A percentile compares a stretch with the other conserved stretches of the same genome.
phyloP scores from a whole-genome alignment of 1,284 basidiomycete species.

The Paramarasmius palmivorus region DNA sequence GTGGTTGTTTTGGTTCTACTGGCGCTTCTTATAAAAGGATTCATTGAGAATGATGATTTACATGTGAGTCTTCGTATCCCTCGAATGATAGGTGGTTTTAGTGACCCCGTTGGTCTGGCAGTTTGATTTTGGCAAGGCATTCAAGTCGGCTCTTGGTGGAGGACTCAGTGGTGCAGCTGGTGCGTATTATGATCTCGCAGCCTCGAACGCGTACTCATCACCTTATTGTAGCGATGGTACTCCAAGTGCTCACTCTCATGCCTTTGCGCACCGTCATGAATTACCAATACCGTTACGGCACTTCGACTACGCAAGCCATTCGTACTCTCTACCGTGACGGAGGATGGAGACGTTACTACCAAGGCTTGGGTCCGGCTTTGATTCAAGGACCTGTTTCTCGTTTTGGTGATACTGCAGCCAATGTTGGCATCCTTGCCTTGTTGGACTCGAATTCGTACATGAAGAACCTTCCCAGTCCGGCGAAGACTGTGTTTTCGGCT shows the following conservation, averaged over 20 bases:
- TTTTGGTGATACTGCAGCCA: constrained; percentile 89
- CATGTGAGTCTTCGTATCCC: constrained; percentile 46
- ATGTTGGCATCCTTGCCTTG: constrained; percentile 78
- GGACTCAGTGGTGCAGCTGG: constrained; percentile 85
- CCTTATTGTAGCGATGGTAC: constrained; percentile 69
- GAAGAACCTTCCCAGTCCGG: constrained; percentile 56
- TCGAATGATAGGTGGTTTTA: not conserved
- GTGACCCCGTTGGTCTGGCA: constrained; percentile 26
- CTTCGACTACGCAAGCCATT: constrained; percentile 64
- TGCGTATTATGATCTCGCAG: constrained; percentile 24
- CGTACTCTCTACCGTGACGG: constrained; percentile 74
- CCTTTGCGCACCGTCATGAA: constrained; percentile 90
- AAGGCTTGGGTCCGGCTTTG: constrained; percentile 80
- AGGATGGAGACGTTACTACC: constrained; percentile 81
- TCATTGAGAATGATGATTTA: constrained; percentile 66
- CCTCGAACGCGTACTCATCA: not conserved
- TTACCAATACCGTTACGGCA: constrained; percentile 86
- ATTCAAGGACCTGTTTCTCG: constrained; percentile 77
- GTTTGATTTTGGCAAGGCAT: constrained; percentile 76
- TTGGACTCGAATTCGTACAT: constrained; percentile 70
- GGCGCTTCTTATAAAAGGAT: constrained; percentile 63
- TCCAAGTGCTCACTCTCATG: constrained; percentile 87
- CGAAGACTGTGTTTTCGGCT: constrained; percentile 75
- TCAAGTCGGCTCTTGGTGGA: constrained; percentile 81
- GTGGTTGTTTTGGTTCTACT: constrained; percentile 38